Percentiles rank a stretch among this genome's conserved stretches.
Conservation (phyloP, 1,284 basidiomycete genomes). For the Wallemia hederae region DNA sequence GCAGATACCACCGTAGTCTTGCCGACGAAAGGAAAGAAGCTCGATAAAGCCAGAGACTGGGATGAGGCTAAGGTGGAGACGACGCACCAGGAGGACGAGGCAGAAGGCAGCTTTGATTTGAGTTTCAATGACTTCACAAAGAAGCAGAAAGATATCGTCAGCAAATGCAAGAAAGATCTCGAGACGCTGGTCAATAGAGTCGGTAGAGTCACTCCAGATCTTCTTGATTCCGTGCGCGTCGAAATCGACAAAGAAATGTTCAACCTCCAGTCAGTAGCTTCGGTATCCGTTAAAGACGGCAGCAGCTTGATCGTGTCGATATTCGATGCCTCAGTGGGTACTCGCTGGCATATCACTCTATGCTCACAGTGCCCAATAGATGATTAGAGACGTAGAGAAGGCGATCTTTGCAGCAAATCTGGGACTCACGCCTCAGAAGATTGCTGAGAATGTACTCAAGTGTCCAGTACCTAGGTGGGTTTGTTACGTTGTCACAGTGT, state of each 20-base stretch:
- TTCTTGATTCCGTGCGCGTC: neutral
- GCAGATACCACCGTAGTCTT: neutral
- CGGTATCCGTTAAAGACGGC: neutral
- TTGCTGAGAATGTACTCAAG: neutral
- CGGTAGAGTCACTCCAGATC: neutral
- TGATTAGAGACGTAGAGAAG: neutral
- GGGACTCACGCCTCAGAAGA: neutral
- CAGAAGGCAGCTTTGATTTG: neutral
- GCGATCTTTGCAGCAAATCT: neutral
- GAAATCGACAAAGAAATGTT: neutral
- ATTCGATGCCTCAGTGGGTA: neutral
- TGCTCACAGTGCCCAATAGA: neutral
- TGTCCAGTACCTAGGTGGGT: neutral
- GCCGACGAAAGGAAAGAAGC: neutral
- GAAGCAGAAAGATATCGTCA: neutral
- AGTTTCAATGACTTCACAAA: neutral
- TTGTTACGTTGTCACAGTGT: neutral
- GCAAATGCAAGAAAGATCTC: neutral
- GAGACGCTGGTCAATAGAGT: neutral
- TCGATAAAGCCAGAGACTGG: neutral
- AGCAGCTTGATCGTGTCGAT: neutral
- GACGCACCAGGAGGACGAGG: neutral
- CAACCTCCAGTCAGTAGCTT: neutral
- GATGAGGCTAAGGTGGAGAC: neutral
- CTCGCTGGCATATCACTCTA: neutral